These are phyloP conservation scores for Gnomoniopsis smithogilvyi DNA, from an alignment of 2,329 filamentous ascomycete genomes.

Conservation along the genomic window DNA sequence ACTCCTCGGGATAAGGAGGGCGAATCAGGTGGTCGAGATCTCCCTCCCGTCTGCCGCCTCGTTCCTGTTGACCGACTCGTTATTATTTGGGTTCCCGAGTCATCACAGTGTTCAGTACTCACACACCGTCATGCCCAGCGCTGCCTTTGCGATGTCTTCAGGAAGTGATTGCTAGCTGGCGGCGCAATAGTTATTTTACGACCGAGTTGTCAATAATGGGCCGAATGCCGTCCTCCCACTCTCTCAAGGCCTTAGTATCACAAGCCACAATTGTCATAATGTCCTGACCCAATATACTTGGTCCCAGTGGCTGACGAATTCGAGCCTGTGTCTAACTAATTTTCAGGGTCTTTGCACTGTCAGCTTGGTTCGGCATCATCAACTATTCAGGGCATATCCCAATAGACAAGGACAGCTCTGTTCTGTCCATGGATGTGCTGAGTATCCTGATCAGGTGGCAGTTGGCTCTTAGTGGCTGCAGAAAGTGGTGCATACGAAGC, in stretches of 20 bases:
- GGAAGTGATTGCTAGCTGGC: not conserved
- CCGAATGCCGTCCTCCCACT: no score
- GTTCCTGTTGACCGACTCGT: constrained; percentile 5
- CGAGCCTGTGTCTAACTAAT: not conserved
- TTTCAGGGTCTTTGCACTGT: not conserved
- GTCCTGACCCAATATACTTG: not conserved
- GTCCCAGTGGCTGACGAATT: not conserved
- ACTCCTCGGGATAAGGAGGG: constrained; percentile 2
- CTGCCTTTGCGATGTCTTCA: not conserved
- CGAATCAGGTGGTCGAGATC: constrained; percentile 7
- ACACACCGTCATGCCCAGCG: not conserved
- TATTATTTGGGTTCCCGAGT: constrained; percentile 2
- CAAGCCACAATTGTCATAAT: not conserved
- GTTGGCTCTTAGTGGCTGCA: not conserved
- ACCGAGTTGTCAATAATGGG: not conserved
- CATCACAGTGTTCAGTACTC: not conserved
- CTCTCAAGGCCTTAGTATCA: not conserved
- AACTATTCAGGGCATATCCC: not conserved
- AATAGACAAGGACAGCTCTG: not conserved
- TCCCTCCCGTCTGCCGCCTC: not conserved
- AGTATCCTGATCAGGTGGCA: not conserved
- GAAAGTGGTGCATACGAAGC: not conserved
- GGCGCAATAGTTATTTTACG: no score
- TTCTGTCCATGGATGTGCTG: not conserved
- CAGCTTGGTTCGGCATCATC: not conserved